Evolutionary conservation across 345 rosid genomes (phyloP).

Genomic region (Litchi chinensis): DNA sequence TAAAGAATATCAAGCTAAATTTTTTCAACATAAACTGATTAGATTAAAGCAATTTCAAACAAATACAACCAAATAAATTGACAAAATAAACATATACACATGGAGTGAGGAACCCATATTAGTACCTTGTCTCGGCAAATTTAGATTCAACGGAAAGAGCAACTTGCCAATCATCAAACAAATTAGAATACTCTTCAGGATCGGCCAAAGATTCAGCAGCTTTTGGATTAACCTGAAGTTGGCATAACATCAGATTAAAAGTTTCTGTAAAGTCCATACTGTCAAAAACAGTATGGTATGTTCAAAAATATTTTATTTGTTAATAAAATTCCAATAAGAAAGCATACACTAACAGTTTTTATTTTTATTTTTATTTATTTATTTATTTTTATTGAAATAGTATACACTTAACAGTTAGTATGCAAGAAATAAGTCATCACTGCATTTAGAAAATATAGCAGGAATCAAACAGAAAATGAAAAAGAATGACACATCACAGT

Average conservation of each 20-base stretch:
- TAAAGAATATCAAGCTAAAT: neutral
- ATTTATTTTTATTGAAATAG: too few species aligned
- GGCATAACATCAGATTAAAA: slow-evolving; percentile 7
- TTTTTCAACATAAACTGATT: neutral
- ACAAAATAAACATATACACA: neutral
- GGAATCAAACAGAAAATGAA: neutral
- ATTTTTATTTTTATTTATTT: too few species aligned
- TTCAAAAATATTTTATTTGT: neutral
- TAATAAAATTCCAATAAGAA: neutral
- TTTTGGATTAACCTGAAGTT: slow-evolving; percentile 81
- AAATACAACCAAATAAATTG: neutral
- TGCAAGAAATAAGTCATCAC: neutral
- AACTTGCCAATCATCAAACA: slow-evolving; percentile 99
- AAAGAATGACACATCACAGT: neutral
- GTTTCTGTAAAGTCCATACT: neutral
- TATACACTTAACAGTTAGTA: neutral
- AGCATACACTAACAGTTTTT: neutral
- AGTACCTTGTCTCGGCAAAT: slow-evolving; percentile 76
- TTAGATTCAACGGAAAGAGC: slow-evolving; percentile 84
- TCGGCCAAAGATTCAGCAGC: slow-evolving; percentile 99
- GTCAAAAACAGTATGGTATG: neutral
- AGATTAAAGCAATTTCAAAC: neutral
- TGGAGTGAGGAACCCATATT: neutral
- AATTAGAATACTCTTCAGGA: slow-evolving; percentile 94
- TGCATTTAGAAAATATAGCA: neutral